A percentile compares a stretch with the other conserved stretches of the same genome.
Evolutionary conservation across 2,329 filamentous ascomycete genomes (phyloP).

Genomic region (Macrophomina tecta): DNA sequence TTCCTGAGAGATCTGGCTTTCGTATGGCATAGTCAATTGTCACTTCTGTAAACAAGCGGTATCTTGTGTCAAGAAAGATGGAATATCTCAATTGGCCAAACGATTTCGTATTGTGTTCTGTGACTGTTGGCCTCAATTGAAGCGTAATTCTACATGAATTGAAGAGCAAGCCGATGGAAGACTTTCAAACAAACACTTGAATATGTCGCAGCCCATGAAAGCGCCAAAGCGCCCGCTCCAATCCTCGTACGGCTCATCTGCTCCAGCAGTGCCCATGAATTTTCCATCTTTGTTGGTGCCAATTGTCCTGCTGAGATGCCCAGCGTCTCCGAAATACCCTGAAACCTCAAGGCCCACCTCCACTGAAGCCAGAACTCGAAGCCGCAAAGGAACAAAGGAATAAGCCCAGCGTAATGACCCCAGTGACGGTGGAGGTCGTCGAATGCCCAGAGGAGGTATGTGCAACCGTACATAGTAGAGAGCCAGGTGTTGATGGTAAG

Average conservation of each 20-base stretch:
- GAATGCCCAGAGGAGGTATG: conserved; percentile 1
- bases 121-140: too few relatives aligned
- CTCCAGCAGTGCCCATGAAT: background rate
- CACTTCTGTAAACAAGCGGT: too few relatives aligned
- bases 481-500: conserved; percentile 5
- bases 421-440: conserved; percentile 6
- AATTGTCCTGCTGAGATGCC: background rate
- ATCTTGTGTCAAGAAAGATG: too few relatives aligned
- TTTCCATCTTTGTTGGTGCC: background rate
- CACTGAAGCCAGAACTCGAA: conserved; percentile 15
- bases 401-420: background rate
- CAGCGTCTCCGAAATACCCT: background rate
- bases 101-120: too few relatives aligned
- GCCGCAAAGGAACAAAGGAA: background rate
- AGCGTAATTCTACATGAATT: background rate
- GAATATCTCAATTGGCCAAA: too few relatives aligned
- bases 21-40: too few relatives aligned
- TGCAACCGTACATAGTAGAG: conserved; percentile 14
- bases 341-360: conserved; percentile 6
- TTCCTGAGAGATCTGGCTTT: too few relatives aligned
- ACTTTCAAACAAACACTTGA: background rate
- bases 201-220: background rate
- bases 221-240: background rate
- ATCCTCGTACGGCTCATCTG: background rate
- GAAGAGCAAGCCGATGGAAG: background rate